Base-by-base conservation (phyloP, 2,329 filamentous ascomycete genomes). In the Scolecobasidium constrictum region DNA sequence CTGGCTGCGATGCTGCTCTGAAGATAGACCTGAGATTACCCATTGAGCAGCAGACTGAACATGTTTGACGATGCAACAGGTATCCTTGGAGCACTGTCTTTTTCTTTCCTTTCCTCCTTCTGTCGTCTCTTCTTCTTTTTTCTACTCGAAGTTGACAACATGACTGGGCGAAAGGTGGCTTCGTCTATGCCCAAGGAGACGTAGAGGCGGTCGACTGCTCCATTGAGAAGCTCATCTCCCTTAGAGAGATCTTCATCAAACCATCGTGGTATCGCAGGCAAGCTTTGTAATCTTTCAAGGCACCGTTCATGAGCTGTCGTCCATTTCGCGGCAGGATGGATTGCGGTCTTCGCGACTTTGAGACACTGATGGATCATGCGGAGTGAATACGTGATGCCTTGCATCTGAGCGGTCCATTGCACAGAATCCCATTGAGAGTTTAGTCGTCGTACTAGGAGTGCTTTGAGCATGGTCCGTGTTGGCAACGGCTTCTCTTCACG, bases 61-160 rank as follows among this genome's bases (percentile, higher is more conserved):
- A n/a, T n/a, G n/a, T n/a, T n/a, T n/a, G n/a, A n/a, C n/a, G n/a
- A n/a, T n/a, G n/a, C n/a, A n/a, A n/a, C n/a, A n/a, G n/a, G n/a
- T n/a, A n/a, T n/a, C n/a, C n/a, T n/a, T n/a, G 11, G 7, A 38
- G 38, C 13, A 42, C 42, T 7, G 40, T 34, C 28, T 36, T 44
- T 31, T 13, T 21, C 21, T 47, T 50, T 38, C 43, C 47, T 33
- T 36, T 46, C 48, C 18, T 46, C 47, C 19, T 48, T 42, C 43
- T 31, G n/a, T 19, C 42, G 43, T 16, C 40, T 20, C 12, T 48
- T 39, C 23, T 28, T 42, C n/a, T 42, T 43, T 34, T 50, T 42
- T 5, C 18, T 26, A 7, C n/a, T 35, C 21, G 16, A 23, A 35
- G 39, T 22, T n/a, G n/a, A n/a, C n/a, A n/a, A n/a, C n/a, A n/a